Evolutionary conservation across 2,329 filamentous ascomycete species (phyloP).

Genomic region (Talaromyces sp.): DNA sequence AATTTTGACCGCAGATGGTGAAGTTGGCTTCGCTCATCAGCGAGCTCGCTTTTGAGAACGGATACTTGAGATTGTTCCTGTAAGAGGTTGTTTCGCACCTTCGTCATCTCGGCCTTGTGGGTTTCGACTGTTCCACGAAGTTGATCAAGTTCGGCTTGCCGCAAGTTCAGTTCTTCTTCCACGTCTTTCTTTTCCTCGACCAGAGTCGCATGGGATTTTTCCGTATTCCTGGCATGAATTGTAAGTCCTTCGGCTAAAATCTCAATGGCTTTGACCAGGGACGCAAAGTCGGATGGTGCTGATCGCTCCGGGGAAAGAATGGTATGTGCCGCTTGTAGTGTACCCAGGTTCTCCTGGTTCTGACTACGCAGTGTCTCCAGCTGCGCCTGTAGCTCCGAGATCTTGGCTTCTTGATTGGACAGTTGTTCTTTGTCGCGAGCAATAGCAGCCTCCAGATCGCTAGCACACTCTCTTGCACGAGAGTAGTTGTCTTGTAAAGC

Average conservation of each 20-base stretch:
- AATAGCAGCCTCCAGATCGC: slow-evolving; percentile 57
- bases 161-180: slow-evolving; percentile 52
- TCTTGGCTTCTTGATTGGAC: slow-evolving; percentile 33
- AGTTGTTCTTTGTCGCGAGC: slow-evolving; percentile 54
- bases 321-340: slow-evolving; percentile 58
- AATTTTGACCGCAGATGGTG: slow-evolving; percentile 67
- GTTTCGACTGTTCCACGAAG: slow-evolving; percentile 52
- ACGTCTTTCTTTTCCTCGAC: slow-evolving; percentile 62
- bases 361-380: slow-evolving; percentile 52
- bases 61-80: slow-evolving; percentile 47
- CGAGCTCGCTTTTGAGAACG: slow-evolving; percentile 52
- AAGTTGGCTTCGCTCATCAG: slow-evolving; percentile 67
- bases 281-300: slow-evolving; percentile 55
- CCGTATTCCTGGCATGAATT: slow-evolving; percentile 58
- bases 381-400: slow-evolving; percentile 51
- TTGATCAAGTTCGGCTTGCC: slow-evolving; percentile 57
- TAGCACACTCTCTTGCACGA: slow-evolving; percentile 58
- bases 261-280: slow-evolving; percentile 60
- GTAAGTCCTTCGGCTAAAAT: slow-evolving; percentile 57
- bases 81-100: slow-evolving; percentile 54
- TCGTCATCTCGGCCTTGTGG: slow-evolving; percentile 52
- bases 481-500: slow-evolving; percentile 59
- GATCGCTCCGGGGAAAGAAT: slow-evolving; percentile 55
- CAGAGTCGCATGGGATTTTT: slow-evolving; percentile 59
- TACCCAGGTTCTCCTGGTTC: slow-evolving; percentile 51